Conservation (phyloP, 179 eudicot genomes). For the Gypsophila paniculata region DNA sequence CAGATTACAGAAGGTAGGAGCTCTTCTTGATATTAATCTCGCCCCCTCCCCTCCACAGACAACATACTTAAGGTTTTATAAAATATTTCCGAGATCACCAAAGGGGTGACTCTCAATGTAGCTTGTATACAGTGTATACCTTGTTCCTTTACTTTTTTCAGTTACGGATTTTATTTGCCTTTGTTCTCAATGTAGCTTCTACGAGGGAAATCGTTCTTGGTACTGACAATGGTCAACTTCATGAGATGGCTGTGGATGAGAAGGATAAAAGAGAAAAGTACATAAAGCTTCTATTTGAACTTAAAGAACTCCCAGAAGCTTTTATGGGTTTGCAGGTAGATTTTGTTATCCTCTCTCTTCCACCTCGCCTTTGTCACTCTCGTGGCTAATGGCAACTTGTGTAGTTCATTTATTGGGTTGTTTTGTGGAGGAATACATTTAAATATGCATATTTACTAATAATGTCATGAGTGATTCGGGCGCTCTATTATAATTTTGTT, state of each 20-base stretch:
- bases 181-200: conserved; percentile 46
- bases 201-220: conserved; percentile 93
- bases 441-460: not conserved
- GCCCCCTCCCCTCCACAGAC: not conserved
- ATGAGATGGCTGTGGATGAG: conserved; percentile 85
- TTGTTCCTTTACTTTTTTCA: not conserved
- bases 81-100: too few relatives aligned
- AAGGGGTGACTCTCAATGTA: too few relatives aligned
- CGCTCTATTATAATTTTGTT: too few relatives aligned
- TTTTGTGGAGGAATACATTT: not conserved
- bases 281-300: conserved; percentile 73
- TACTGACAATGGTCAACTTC: conserved; percentile 84
- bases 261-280: conserved; percentile 94
- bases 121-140: too few relatives aligned
- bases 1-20: conserved; percentile 79
- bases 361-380: not conserved
- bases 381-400: not conserved
- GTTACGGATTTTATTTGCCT: conserved; percentile 3
- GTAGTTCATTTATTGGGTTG: not conserved
- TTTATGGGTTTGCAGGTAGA: conserved; percentile 79
- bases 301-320: conserved; percentile 78
- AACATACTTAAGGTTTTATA: not conserved
- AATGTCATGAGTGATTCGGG: not conserved
- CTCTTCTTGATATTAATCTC: not conserved
- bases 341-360: conserved; percentile 1